Percentiles rank a stretch among this genome's conserved stretches.
Conservation (phyloP, 208 protist species). For the Trypanosoma mega region DNA sequence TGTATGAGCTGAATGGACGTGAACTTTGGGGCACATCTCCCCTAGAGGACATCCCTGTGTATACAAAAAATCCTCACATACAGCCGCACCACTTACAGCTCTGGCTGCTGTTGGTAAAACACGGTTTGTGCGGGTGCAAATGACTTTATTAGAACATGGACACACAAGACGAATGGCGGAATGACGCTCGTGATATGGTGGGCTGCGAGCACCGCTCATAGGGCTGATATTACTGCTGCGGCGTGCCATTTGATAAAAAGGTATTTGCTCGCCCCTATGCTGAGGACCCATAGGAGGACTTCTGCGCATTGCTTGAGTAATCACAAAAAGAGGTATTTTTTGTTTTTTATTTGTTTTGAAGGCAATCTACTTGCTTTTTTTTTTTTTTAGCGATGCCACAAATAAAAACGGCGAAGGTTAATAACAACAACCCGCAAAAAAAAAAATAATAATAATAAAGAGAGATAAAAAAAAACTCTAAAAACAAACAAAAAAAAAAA, state of each 20-base stretch:
- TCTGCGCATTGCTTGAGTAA: constrained; percentile 26
- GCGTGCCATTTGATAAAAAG: neutral
- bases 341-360: too few species aligned
- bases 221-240: constrained; percentile 10
- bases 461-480: too few species aligned
- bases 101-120: constrained; percentile 16
- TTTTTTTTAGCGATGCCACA: too few species aligned
- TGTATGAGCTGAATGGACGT: constrained; percentile 71
- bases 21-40: constrained; percentile 71
- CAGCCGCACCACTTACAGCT: constrained; percentile 25
- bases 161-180: constrained; percentile 23
- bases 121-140: constrained; percentile 16
- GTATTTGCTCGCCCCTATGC: neutral
- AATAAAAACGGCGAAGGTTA: too few species aligned
- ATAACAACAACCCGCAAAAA: too few species aligned
- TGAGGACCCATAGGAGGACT: constrained; percentile 8
- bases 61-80: constrained; percentile 68
- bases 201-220: constrained; percentile 5
- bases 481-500: too few species aligned
- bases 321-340: too few species aligned
- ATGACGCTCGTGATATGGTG: constrained; percentile 11
- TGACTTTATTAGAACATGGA: constrained; percentile 11
- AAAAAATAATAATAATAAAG: too few species aligned
- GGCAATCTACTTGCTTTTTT: too few species aligned
- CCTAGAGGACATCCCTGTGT: constrained; percentile 54